A percentile compares a stretch with the other conserved stretches of the same genome.
Conservation (phyloP, 331 rosid genomes). For the Telfairia occidentalis region DNA sequence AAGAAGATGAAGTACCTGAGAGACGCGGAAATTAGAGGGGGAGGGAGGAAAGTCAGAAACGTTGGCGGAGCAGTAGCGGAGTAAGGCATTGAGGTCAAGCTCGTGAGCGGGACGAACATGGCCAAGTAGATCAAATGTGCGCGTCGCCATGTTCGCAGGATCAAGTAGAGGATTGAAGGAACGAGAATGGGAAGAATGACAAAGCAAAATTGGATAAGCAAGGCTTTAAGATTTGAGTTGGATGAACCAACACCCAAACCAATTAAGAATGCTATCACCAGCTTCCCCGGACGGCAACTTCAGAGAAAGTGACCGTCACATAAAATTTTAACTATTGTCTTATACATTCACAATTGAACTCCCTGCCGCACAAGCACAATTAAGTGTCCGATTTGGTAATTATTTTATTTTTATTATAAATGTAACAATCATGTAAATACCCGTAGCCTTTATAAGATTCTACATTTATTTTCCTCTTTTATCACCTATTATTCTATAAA, state of each 20-base stretch:
- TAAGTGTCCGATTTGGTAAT: no score
- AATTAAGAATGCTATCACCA: background rate
- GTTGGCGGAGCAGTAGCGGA: slow-evolving; percentile 54
- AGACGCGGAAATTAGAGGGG: slow-evolving; percentile 45
- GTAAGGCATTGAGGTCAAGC: slow-evolving; percentile 39
- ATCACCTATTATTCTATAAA: no score
- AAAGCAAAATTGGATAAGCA: background rate
- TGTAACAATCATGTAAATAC: no score
- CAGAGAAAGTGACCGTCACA: no score
- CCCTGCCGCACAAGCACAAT: no score
- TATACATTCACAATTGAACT: no score
- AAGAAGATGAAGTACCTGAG: slow-evolving; percentile 41
- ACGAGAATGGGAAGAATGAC: background rate
- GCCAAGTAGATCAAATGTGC: slow-evolving; percentile 32
- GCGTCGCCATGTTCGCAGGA: slow-evolving; percentile 28
- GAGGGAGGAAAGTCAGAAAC: slow-evolving; percentile 50
- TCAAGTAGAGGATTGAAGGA: background rate
- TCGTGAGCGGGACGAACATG: slow-evolving; percentile 25
- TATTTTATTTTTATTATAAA: no score
- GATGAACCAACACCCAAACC: background rate
- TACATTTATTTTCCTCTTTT: no score
- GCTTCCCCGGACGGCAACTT: no score
- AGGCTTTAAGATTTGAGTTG: background rate
- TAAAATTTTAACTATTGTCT: no score
- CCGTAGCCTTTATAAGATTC: no score